Percentiles rank a stretch among this genome's conserved stretches.
These are phyloP conservation scores for Hypoxylon sp. DNA, from an alignment of 2,329 filamentous ascomycete genomes.

Conservation along the genomic window DNA sequence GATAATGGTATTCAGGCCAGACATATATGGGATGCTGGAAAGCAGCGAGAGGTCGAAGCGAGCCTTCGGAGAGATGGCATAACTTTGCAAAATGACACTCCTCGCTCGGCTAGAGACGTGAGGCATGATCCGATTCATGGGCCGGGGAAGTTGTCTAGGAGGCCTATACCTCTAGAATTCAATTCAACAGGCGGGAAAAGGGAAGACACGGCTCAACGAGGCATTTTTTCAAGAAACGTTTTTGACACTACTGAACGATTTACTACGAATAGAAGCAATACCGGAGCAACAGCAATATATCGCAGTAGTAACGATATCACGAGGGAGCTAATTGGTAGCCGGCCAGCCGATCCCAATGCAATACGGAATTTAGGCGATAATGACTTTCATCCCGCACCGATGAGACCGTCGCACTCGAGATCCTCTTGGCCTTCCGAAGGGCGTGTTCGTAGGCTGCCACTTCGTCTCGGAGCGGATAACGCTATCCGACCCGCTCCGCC, in stretches of 20 bases:
- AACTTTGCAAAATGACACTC: constrained; percentile 2
- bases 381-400: background rate
- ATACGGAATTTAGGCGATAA: background rate
- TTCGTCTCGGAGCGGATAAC: constrained; percentile 5
- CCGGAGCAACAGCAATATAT: background rate
- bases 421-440: background rate
- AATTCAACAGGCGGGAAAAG: background rate
- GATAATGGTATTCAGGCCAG: constrained; percentile 28
- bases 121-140: too few species aligned
- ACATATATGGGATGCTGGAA: constrained; percentile 41
- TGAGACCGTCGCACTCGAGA: background rate
- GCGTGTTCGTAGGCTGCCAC: background rate
- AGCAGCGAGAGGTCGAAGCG: constrained; percentile 41
- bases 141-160: background rate
- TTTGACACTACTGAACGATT: background rate
- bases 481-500: background rate
- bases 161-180: background rate
- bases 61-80: constrained; percentile 41
- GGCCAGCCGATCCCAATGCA: background rate
- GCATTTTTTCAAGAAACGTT: background rate
- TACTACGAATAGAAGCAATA: background rate
- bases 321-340: background rate
- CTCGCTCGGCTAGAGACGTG: background rate
- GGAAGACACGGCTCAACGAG: background rate
- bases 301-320: background rate